Conservation (phyloP, 2,329 filamentous ascomycete genomes). For the Pseudogymnoascus sp. region DNA sequence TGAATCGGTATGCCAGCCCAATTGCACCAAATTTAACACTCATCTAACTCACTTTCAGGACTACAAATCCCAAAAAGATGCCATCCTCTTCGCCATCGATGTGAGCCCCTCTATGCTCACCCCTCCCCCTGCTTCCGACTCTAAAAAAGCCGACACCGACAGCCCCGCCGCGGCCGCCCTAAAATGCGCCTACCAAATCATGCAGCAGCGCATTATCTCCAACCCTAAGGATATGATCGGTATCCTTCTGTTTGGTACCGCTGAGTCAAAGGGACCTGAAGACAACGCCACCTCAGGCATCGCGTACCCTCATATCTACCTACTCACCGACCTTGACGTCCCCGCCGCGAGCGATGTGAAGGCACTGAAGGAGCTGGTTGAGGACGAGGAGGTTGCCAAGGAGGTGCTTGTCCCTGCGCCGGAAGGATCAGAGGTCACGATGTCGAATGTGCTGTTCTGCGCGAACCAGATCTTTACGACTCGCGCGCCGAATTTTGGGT, state of each 20-base stretch:
- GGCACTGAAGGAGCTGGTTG: conserved; percentile 62
- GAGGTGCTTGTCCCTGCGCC: conserved; percentile 62
- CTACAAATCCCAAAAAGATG: conserved; percentile 91
- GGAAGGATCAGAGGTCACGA: conserved; percentile 53
- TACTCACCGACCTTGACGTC: conserved; percentile 79
- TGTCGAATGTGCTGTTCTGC: conserved; percentile 87
- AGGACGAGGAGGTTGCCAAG: conserved; percentile 65
- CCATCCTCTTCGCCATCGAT: conserved; percentile 94
- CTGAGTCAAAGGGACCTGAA: conserved; percentile 70
- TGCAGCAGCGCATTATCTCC: conserved; percentile 97
- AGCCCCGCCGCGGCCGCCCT: conserved; percentile 75
- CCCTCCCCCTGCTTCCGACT: conserved; percentile 51
- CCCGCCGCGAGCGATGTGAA: conserved; percentile 84
- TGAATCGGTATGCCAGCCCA: conserved; percentile 43
- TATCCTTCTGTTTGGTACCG: conserved; percentile 81
- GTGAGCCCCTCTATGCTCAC: conserved; percentile 81
- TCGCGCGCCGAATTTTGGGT: conserved; percentile 88
- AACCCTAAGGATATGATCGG: conserved; percentile 97
- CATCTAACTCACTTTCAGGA: conserved; percentile 42
- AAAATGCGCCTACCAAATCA: conserved; percentile 88
- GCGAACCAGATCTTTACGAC: conserved; percentile 96
- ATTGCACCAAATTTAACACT: not conserved
- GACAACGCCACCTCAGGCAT: conserved; percentile 51
- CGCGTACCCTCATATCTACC: conserved; percentile 83
- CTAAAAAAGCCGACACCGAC: conserved; percentile 70